A percentile compares a stretch with the other conserved stretches of the same genome.
Evolutionary conservation across 352 stramenopile species (phyloP).

Genomic region (Phytophthora brassicae): DNA sequence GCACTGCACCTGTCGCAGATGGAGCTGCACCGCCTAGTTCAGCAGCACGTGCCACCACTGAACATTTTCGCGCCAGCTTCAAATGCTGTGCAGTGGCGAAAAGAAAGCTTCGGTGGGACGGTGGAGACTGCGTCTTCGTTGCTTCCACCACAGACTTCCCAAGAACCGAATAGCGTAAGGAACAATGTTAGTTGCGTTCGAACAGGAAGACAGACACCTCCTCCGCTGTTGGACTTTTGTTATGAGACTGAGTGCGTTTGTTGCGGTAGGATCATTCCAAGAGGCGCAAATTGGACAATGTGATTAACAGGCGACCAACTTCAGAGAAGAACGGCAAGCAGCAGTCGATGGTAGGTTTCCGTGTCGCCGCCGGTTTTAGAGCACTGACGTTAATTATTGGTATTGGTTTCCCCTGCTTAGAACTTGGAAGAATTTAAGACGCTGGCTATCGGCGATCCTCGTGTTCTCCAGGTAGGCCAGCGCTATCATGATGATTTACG

Average conservation of each 20-base stretch:
- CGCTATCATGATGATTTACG: too few species aligned
- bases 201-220: conserved; percentile 27
- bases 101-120: neutral
- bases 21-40: conserved; percentile 47
- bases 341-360: conserved; percentile 36
- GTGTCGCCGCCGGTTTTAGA: neutral
- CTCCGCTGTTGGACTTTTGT: conserved; percentile 19
- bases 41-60: conserved; percentile 65
- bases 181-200: conserved; percentile 21
- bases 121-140: conserved; percentile 1
- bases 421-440: conserved; percentile 69
- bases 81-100: conserved; percentile 1
- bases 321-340: conserved; percentile 17
- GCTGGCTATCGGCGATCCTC: conserved; percentile 56
- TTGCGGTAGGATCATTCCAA: conserved; percentile 32
- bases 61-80: conserved; percentile 55
- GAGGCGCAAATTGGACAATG: conserved; percentile 45
- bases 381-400: neutral
- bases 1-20: conserved; percentile 26
- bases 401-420: conserved; percentile 23
- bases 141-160: neutral
- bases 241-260: neutral
- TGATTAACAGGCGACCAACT: conserved; percentile 17
- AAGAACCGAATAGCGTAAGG: conserved; percentile 37
- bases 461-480: conserved; percentile 63